A percentile compares a stretch with the other conserved stretches of the same genome.
phyloP scores from a whole-genome alignment of 1,284 basidiomycete species.

The Peniophora sp. region DNA sequence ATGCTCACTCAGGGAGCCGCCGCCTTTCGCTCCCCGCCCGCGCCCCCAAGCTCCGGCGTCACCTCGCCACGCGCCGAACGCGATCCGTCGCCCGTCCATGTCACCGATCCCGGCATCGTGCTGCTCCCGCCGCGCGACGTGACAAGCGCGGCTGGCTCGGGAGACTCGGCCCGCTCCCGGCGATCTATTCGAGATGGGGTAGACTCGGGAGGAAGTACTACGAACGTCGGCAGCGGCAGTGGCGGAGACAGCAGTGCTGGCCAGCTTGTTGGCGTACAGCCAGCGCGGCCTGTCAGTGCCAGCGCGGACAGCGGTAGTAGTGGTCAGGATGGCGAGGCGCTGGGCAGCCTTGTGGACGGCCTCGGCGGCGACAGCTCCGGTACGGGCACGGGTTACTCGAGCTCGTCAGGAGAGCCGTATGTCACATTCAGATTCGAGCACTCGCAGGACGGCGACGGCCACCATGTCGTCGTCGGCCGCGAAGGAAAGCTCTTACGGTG shows the following conservation, averaged over 20 bases:
- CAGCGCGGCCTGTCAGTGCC: background rate
- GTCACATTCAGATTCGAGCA: constrained; percentile 67
- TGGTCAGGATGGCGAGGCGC: constrained; percentile 5
- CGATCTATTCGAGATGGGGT: background rate
- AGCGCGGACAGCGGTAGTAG: background rate
- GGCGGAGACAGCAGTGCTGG: background rate
- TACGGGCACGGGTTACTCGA: constrained; percentile 3
- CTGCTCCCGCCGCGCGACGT: constrained; percentile 32
- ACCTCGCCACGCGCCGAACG: background rate
- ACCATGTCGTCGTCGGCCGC: constrained; percentile 68
- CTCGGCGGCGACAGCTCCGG: background rate
- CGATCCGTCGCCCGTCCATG: constrained; percentile 1
- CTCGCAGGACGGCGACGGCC: constrained; percentile 58
- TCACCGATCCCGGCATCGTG: constrained; percentile 22
- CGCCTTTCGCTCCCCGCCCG: constrained; percentile 14
- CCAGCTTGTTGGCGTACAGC: background rate
- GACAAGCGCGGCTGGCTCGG: background rate
- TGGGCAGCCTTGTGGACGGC: background rate
- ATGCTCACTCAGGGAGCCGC: constrained; percentile 17
- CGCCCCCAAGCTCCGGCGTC: constrained; percentile 6
- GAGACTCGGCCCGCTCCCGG: background rate
- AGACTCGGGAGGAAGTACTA: too few species aligned
- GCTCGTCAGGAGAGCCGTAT: constrained; percentile 20
- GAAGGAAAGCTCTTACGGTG: constrained; percentile 66
- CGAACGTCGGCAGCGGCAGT: background rate